Evolutionary conservation across 2,329 filamentous ascomycete genomes (phyloP).

Genomic region (Calonectria henricotiae): DNA sequence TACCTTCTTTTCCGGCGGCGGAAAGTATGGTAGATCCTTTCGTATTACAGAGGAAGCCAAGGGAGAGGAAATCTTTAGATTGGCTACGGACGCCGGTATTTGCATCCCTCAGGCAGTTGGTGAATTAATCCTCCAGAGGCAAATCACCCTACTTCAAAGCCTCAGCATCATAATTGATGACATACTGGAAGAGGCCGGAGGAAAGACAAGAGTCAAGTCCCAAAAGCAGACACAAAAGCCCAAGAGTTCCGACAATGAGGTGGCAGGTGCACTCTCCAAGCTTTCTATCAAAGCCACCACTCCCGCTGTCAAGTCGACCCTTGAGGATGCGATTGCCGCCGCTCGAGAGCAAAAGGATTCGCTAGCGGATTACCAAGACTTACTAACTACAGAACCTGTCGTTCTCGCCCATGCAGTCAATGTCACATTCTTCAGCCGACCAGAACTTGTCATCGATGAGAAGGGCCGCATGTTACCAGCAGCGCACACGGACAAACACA

Average conservation of each 20-base stretch:
- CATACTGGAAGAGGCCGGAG: conserved; percentile 58
- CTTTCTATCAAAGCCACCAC: conserved; percentile 51
- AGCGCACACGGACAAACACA: conserved; percentile 60
- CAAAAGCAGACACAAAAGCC: conserved; percentile 44
- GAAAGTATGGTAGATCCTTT: conserved; percentile 58
- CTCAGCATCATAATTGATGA: conserved; percentile 63
- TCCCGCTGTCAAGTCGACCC: conserved; percentile 50
- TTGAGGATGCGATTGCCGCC: conserved; percentile 54
- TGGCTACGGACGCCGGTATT: conserved; percentile 45
- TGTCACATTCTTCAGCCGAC: conserved; percentile 59
- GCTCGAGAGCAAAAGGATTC: conserved; percentile 56
- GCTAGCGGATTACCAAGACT: conserved; percentile 56
- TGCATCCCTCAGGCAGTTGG: conserved; percentile 54
- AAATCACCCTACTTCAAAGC: conserved; percentile 56
- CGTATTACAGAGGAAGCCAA: conserved; percentile 27
- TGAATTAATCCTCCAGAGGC: conserved; percentile 61
- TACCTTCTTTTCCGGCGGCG: conserved; percentile 57
- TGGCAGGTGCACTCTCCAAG: conserved; percentile 54
- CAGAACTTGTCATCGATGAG: conserved; percentile 64
- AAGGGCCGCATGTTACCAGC: conserved; percentile 59
- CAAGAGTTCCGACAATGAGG: conserved; percentile 54
- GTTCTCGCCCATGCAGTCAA: conserved; percentile 58
- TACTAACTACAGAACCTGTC: conserved; percentile 56
- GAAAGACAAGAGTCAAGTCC: conserved; percentile 49
- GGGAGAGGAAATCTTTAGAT: not conserved